Percentiles rank a stretch among this genome's conserved stretches.
Evolutionary conservation across 2,329 filamentous ascomycete species (phyloP).

Genomic region (Fusarium floridanum): DNA sequence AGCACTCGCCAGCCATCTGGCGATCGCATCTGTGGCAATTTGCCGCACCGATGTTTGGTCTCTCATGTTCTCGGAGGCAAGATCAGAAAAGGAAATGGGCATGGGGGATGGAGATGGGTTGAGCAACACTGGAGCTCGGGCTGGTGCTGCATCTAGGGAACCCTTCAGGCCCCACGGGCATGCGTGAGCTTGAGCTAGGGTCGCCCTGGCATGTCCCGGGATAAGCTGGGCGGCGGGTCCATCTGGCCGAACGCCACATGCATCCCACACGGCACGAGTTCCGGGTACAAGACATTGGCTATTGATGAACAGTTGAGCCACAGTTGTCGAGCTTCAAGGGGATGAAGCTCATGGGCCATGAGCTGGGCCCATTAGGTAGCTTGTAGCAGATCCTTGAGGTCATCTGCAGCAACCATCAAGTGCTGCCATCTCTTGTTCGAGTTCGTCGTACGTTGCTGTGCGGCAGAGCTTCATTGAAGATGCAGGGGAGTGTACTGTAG

Average conservation of each 20-base stretch:
- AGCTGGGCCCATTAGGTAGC: not conserved
- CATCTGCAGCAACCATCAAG: not conserved
- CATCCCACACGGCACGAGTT: conserved; percentile 41
- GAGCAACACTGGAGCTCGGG: conserved; percentile 21
- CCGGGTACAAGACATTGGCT: conserved; percentile 20
- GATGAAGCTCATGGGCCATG: not conserved
- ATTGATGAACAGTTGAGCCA: conserved; percentile 9
- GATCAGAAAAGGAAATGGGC: conserved; percentile 26
- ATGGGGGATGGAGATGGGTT: conserved; percentile 25
- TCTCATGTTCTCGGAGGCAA: conserved; percentile 7
- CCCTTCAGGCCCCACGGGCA: conserved; percentile 41
- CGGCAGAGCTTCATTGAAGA: conserved; percentile 10
- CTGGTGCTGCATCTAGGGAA: conserved; percentile 34
- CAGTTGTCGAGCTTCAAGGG: not conserved
- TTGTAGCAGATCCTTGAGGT: not conserved
- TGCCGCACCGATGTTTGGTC: conserved; percentile 15
- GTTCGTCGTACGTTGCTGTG: conserved; percentile 4
- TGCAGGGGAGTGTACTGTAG: conserved; percentile 21
- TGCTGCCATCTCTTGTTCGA: not conserved
- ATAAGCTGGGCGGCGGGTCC: conserved; percentile 38
- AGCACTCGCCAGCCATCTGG: conserved; percentile 12
- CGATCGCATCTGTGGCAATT: conserved; percentile 22
- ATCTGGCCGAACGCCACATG: conserved; percentile 44
- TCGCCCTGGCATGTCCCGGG: conserved; percentile 36
- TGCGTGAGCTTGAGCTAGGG: conserved; percentile 39